Conservation (phyloP, 225 moss, liverwort and hornwort species). For the Straminergon stramineum region DNA sequence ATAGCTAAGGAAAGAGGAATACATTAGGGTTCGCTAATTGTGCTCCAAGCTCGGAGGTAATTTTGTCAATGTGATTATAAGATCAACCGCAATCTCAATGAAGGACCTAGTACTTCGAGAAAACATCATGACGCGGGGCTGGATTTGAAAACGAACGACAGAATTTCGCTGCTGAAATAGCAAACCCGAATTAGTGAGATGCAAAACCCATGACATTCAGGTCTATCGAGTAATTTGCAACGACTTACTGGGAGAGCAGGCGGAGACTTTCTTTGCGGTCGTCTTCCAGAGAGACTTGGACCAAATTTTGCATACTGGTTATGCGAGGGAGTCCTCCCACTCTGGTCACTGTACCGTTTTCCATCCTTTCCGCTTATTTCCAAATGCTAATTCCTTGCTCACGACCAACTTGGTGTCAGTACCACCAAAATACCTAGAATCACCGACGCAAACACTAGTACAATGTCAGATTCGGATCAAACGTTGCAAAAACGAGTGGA, state of each 20-base stretch:
- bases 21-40: neutral
- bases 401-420: neutral
- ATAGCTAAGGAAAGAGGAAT: neutral
- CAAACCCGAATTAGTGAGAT: neutral
- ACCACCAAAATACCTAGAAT: neutral
- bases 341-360: neutral
- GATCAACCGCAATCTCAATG: neutral
- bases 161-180: neutral
- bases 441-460: neutral
- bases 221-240: neutral
- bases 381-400: neutral
- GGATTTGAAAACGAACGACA: neutral
- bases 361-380: neutral
- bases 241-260: conserved; percentile 51
- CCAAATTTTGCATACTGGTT: conserved; percentile 43
- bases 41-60: neutral
- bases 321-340: conserved; percentile 1
- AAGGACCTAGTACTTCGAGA: neutral
- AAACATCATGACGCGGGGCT: no score
- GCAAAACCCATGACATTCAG: neutral
- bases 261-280: conserved; percentile 40
- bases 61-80: neutral
- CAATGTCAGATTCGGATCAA: neutral
- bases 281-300: conserved; percentile 28
- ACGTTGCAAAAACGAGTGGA: neutral